A percentile compares a stretch with the other conserved stretches of the same genome.
Evolutionary conservation across 106 monocot genomes (phyloP).

Genomic region (Allium fistulosum): DNA sequence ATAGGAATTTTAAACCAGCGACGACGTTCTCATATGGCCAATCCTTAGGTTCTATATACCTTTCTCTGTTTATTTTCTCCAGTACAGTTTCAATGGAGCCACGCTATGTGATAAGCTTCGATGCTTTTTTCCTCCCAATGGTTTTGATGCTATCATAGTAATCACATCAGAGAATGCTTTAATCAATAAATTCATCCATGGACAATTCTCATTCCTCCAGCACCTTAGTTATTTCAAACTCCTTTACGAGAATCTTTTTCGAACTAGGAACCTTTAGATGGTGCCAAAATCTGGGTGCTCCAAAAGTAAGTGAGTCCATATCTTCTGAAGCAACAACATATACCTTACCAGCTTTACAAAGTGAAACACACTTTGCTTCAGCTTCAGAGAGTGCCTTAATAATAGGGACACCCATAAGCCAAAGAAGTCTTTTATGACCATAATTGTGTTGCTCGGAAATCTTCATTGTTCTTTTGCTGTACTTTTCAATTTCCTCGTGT

Average conservation of each 20-base stretch:
- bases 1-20: too few species aligned
- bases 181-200: conserved; percentile 93
- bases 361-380: conserved; percentile 87
- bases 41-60: too few species aligned
- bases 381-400: conserved; percentile 83
- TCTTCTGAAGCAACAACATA: conserved; percentile 65
- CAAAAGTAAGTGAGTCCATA: conserved; percentile 94
- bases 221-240: conserved; percentile 86
- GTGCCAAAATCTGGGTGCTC: conserved; percentile 77
- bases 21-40: too few species aligned
- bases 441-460: conserved; percentile 45
- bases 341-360: conserved; percentile 68
- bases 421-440: conserved; percentile 34
- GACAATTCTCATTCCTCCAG: conserved; percentile 67
- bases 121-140: not conserved
- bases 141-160: conserved; percentile 88
- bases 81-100: too few species aligned
- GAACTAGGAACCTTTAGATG: conserved; percentile 88
- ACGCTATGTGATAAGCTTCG: too few species aligned
- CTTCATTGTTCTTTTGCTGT: conserved; percentile 5
- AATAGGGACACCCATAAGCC: conserved; percentile 45
- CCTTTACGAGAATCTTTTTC: conserved; percentile 76
- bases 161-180: conserved; percentile 89
- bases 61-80: too few species aligned
- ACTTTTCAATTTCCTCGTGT: too few species aligned